These are phyloP conservation scores for Suillus paluster DNA, from an alignment of 768 basidiomycete species.

Conservation along the genomic window DNA sequence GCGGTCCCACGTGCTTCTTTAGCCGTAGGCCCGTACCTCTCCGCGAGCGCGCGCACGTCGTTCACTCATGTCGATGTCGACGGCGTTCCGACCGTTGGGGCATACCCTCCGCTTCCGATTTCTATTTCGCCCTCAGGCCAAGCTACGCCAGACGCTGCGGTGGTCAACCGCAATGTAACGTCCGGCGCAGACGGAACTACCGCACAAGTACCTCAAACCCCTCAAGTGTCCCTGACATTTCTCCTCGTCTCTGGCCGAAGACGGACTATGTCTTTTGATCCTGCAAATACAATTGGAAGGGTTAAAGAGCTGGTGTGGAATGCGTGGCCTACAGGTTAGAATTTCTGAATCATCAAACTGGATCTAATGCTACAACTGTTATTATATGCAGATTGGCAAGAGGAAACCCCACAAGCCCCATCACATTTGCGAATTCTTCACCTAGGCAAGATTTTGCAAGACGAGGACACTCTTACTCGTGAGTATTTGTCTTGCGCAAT, in stretches of 20 bases:
- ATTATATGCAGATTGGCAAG: slow-evolving; percentile 65
- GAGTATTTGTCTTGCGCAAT: slow-evolving; percentile 28
- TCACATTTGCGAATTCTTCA: slow-evolving; percentile 77
- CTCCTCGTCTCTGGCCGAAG: slow-evolving; percentile 71
- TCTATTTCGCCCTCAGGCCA: neutral
- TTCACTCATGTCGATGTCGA: slow-evolving; percentile 54
- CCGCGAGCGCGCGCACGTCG: slow-evolving; percentile 55
- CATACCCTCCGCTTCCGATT: slow-evolving; percentile 25
- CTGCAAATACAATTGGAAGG: slow-evolving; percentile 72
- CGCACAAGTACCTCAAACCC: slow-evolving; percentile 54
- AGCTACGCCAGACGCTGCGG: slow-evolving; percentile 2
- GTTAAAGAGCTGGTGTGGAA: slow-evolving; percentile 88
- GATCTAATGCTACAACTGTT: neutral
- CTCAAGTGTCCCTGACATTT: slow-evolving; percentile 71
- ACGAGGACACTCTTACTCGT: slow-evolving; percentile 79
- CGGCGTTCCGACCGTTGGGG: slow-evolving; percentile 19
- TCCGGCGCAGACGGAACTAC: slow-evolving; percentile 10
- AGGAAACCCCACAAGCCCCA: slow-evolving; percentile 77
- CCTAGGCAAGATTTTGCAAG: slow-evolving; percentile 80
- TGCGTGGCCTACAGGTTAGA: slow-evolving; percentile 74
- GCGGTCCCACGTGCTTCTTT: slow-evolving; percentile 2
- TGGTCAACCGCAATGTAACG: slow-evolving; percentile 10
- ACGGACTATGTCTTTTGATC: slow-evolving; percentile 75
- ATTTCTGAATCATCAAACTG: neutral
- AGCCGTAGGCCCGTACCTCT: slow-evolving; percentile 28